Conservation (phyloP, 495 filamentous ascomycete genomes). For the Lasiosphaeria hispida region DNA sequence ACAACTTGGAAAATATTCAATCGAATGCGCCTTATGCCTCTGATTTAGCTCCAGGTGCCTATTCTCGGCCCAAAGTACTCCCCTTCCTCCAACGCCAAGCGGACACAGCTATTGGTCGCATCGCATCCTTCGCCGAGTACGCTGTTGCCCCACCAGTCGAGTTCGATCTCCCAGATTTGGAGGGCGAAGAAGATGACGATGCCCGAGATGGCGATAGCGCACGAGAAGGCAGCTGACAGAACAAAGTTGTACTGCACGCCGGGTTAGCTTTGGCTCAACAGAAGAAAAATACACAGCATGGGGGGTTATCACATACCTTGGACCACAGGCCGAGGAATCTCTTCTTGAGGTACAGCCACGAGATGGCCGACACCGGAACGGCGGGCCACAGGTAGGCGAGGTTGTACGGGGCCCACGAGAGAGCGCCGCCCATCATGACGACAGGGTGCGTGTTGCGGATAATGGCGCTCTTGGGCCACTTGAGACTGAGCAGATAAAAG, state of each 20-base stretch:
- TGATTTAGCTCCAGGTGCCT: slow-evolving; percentile 26
- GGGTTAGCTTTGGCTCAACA: neutral
- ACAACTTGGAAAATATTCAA: no score
- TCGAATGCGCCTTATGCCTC: no score
- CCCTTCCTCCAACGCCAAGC: slow-evolving; percentile 25
- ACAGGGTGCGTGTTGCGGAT: slow-evolving; percentile 41
- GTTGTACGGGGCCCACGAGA: slow-evolving; percentile 39
- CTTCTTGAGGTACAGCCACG: slow-evolving; percentile 38
- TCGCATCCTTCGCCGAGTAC: slow-evolving; percentile 35
- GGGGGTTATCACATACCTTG: slow-evolving; percentile 32
- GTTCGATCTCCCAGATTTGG: slow-evolving; percentile 31
- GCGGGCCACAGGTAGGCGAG: slow-evolving; percentile 39
- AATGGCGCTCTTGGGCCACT: slow-evolving; percentile 31
- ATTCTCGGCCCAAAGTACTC: slow-evolving; percentile 40
- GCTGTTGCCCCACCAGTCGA: slow-evolving; percentile 44
- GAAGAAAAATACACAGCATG: neutral
- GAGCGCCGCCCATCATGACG: slow-evolving; percentile 35
- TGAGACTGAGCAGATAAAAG: slow-evolving; percentile 31
- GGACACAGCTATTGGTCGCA: slow-evolving; percentile 20
- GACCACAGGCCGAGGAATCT: slow-evolving; percentile 40
- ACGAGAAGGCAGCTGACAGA: slow-evolving; percentile 36
- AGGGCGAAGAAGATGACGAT: slow-evolving; percentile 44
- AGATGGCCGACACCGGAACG: slow-evolving; percentile 37
- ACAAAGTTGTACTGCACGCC: slow-evolving; percentile 41
- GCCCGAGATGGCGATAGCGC: slow-evolving; percentile 39